Base-by-base conservation (phyloP, 495 filamentous ascomycete genomes). In the Neurospora sp. region DNA sequence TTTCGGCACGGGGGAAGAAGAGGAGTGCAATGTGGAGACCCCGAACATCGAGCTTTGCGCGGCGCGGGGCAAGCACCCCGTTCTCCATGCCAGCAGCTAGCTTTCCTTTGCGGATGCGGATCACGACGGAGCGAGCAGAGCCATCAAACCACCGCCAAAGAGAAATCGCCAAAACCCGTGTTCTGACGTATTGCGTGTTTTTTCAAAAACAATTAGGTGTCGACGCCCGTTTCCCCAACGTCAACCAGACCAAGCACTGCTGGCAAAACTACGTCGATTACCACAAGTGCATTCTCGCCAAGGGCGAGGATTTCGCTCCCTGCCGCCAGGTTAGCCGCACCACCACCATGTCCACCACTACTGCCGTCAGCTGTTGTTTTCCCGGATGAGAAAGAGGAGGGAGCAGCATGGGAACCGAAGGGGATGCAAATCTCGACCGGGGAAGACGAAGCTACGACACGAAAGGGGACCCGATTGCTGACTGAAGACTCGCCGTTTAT, bases 221-320 rank as follows among this genome's bases (percentile, higher is more conserved):
- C 86, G 96, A 98, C 82, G 96, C 96, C 82, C 95, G 96, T 82
- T 99, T 98, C 87, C 96, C 96, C 76, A 96, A 99, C 88, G 86
- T 89, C 87, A 99, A 99, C 87, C 96, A 99, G 85, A 90, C 88
- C 76, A 90, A 90, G 87, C 88, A 90, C 83, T 98, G 93, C 92
- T 97, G 94, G 94, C 94, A 97, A 80, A 96, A 99, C 88, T 99
- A 99, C 85, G 96, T 99, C 87, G 96, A 99, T 85, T 98, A 99
- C 89, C 90, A 99, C 90, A 99, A 98, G 89, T 99, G 96, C 86
- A 91, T 97, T 83, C 85, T 92, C 81, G 95, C 94, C 82, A 98
- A 98, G 89, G 96, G 96, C 83, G 96, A 99, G 86, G 96, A 98
- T 81, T 99, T 98, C 83, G 89, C 92, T 74, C 96, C 96, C 69